Evolutionary conservation across 768 basidiomycete genomes (phyloP), one percentile per base, ranked within the genome.

Genomic region (Goffeauzyma gilvescens): DNA sequence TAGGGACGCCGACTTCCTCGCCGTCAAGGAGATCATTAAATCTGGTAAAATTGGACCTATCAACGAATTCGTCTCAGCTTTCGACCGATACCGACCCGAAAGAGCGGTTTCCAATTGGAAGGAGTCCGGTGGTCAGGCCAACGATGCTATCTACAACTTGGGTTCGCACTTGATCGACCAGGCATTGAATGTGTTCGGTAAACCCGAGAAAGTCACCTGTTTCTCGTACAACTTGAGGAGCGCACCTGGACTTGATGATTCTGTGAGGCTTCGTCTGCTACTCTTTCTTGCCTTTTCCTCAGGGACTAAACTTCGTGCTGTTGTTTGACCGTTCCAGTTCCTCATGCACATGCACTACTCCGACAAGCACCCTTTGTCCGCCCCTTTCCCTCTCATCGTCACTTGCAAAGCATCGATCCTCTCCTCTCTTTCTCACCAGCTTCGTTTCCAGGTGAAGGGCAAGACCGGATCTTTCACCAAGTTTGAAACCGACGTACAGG

Each of bases 401-500:
- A 77, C 77, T 44, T 68, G 81, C 33, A 71, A 75, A 38, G 77
- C 75, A 4, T 74, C 77, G 42, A 74, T 75, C 45, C 69, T 85
- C 23, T 81, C 81, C 5, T 75, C 75, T 18, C 67, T 72, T 21
- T 66, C 71, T 4, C 69, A 66, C 2, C 85, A 85, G 59, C 62
- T 78, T 18, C 75, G 83, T 17, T 90, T 74, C 60, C 55, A 72
- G 31, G 71, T 84, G 46, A 75, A 78, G 41, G 81, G 82, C 31
- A 74, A 74, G 18, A 69, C 70, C 46, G 82, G 80, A 21, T 72
- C 75, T 2, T 85, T 72, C 63, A 67, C 71, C 45, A 87, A 90
- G 62, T 72, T 70, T 54, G 82, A 82, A 5, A 59, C 81, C 17
- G 83, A 85, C 59, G 65, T 74, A 2, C 83, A 87, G 57, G 84